Evolutionary conservation across 371 early-diverging fungal species (phyloP), one percentile per base, ranked within the genome.

Genomic region (Apophysomyces sp.): DNA sequence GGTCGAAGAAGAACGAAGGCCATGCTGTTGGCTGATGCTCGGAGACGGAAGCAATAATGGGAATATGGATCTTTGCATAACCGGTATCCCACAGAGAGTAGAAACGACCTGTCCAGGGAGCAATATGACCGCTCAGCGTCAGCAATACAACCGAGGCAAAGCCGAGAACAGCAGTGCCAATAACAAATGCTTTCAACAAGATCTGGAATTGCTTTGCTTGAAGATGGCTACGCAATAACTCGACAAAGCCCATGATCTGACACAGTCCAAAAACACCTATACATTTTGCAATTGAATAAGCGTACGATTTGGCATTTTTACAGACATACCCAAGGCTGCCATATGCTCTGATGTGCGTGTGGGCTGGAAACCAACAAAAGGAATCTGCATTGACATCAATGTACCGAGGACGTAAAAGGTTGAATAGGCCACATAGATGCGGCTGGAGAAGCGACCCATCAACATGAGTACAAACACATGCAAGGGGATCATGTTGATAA

Each of bases 21-120:
- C 99, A 99, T 0, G 98, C 89, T 3, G 99, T 98, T 27, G 99
- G 99, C 75, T 98, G 99, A 82, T 99, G 99, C 73, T 99, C 99
- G 7, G 98, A 98, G 24, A 99, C 99, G 6, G 98, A 98, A 0
- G 99, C 99, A 73, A 99, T 99, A 66, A 99, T 97, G 1, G 99
- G 99, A 73, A 98, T 98, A 72, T 98, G 91, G 58, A 92, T 94
- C 81, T 97, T 97, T 58, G 99, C 99, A 71, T 99, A 99, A 6
- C 94, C 94, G 4, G 99, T 99, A 76, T 99, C 96, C 93, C 96
- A 99, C 32, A 99, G 88, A 12, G 98, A 98, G 76, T 98, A 98
- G 85, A 98, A 99, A 29, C 99, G 92, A 16, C 99, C 99, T 4
- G 98, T 96, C 91, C 94, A 98, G 21, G 99, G 98, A 7, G 99